A percentile compares a stretch with the other conserved stretches of the same genome.
Evolutionary conservation across 164 flowering plant species (phyloP).

Genomic region (Vitis vinifera): DNA sequence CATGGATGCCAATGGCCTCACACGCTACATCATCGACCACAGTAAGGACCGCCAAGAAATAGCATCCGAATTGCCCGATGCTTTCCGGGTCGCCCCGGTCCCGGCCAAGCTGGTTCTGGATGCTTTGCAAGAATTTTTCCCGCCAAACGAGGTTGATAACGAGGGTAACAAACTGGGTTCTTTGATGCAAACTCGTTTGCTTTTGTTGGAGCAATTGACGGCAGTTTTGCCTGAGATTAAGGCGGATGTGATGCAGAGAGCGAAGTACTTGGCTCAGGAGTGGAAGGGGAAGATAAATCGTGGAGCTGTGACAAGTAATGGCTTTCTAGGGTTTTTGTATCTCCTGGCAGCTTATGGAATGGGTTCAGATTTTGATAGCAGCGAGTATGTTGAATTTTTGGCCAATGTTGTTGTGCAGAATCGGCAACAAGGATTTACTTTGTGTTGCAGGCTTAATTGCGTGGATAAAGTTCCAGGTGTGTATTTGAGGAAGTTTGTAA

Average conservation of each 20-base stretch:
- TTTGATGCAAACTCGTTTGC: conserved; percentile 34
- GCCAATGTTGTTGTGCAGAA: conserved; percentile 26
- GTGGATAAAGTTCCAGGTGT: conserved; percentile 47
- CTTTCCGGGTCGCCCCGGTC: conserved; percentile 41
- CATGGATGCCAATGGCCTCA: conserved; percentile 61
- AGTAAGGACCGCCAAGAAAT: conserved; percentile 25
- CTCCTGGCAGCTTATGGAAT: conserved; percentile 51
- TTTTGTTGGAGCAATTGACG: conserved; percentile 49
- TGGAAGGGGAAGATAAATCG: conserved; percentile 47
- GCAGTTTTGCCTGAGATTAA: conserved; percentile 11
- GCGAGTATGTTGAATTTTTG: conserved; percentile 42
- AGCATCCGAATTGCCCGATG: conserved; percentile 39
- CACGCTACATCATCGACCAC: conserved; percentile 29
- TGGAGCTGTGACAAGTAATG: too few species aligned
- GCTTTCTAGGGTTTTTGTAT: conserved; percentile 37
- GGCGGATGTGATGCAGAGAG: conserved; percentile 36
- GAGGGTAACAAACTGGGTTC: conserved; percentile 14
- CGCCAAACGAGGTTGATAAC: conserved; percentile 15
- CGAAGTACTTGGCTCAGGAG: conserved; percentile 45
- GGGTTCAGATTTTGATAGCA: conserved; percentile 28
- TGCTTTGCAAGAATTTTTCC: conserved; percentile 49
- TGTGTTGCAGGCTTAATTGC: conserved; percentile 42
- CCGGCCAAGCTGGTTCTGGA: conserved; percentile 56
- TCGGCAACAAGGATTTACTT: conserved; percentile 20
- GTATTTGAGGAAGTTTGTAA: neutral